phyloP scores from a whole-genome alignment of 2,329 filamentous ascomycete genomes.

The Biscogniauxia marginata region DNA sequence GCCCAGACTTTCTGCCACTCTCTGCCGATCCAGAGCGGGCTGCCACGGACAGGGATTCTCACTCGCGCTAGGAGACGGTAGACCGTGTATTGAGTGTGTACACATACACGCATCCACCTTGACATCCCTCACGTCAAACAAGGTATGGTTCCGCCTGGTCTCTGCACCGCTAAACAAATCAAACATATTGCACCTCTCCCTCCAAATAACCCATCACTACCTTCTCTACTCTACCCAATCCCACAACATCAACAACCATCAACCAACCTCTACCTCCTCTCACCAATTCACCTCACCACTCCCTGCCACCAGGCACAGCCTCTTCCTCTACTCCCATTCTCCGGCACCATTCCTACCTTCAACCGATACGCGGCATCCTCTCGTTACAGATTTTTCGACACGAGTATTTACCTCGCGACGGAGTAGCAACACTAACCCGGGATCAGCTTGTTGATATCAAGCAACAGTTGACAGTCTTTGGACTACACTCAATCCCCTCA shows the following conservation, averaged over 20 bases:
- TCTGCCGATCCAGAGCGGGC: not conserved
- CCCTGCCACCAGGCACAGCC: not conserved
- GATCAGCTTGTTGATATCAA: constrained; percentile 27
- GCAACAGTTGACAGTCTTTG: constrained; percentile 12
- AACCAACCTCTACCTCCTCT: not conserved
- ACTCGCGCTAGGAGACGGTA: not conserved
- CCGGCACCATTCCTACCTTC: not conserved
- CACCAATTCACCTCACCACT: not conserved
- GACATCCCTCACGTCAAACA: not conserved
- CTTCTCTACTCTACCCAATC: not conserved
- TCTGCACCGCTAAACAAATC: not conserved
- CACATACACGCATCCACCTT: not conserved
- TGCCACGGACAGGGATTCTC: not conserved
- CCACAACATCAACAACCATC: not conserved
- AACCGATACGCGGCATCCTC: not conserved
- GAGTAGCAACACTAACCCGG: constrained; percentile 10
- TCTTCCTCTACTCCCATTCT: not conserved
- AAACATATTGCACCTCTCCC: constrained; percentile 1
- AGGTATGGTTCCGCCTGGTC: not conserved
- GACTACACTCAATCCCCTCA: constrained; percentile 7
- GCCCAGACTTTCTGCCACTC: too few relatives aligned
- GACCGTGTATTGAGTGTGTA: not conserved
- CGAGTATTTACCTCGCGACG: constrained; percentile 1
- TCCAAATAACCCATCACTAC: constrained; percentile 1
- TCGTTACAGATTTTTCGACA: constrained; percentile 1